Evolutionary conservation across 2,329 filamentous ascomycete genomes (phyloP).

Genomic region (Aspergillus puulaauensis): DNA sequence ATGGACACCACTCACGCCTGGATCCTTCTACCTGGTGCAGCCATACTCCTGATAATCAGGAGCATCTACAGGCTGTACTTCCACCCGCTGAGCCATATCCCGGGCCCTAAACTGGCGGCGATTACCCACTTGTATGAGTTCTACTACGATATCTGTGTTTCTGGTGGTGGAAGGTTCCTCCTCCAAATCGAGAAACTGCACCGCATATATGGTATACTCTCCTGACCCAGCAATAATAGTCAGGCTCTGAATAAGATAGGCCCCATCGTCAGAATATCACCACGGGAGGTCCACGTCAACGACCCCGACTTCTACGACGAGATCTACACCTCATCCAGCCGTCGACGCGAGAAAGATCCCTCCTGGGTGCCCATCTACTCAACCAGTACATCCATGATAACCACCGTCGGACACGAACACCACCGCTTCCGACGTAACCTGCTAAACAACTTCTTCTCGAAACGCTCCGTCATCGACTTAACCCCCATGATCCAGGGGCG

Average conservation of each 20-base stretch:
- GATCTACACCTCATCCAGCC: background rate
- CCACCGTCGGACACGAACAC: slow-evolving; percentile 17
- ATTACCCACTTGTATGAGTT: slow-evolving; percentile 2
- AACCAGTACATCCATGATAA: slow-evolving; percentile 8
- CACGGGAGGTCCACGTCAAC: slow-evolving; percentile 1
- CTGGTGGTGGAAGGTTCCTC: background rate
- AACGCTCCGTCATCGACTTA: slow-evolving; percentile 16
- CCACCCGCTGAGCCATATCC: background rate
- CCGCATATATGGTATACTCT: background rate
- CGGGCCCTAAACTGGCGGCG: background rate
- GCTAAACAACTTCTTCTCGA: slow-evolving; percentile 25
- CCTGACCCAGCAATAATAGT: no score
- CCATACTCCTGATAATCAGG: no score
- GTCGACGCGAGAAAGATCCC: no score
- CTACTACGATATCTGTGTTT: background rate
- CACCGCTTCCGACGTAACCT: slow-evolving; percentile 22
- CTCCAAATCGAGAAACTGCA: background rate
- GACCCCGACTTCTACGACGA: slow-evolving; percentile 3
- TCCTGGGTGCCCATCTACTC: no score
- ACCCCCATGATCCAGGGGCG: slow-evolving; percentile 13
- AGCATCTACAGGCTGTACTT: background rate
- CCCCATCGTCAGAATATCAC: slow-evolving; percentile 4
- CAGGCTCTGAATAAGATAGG: background rate
- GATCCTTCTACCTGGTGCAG: no score
- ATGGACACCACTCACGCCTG: no score